Conservation (phyloP, 140 eudicot genomes). For the Anethum foeniculum region DNA sequence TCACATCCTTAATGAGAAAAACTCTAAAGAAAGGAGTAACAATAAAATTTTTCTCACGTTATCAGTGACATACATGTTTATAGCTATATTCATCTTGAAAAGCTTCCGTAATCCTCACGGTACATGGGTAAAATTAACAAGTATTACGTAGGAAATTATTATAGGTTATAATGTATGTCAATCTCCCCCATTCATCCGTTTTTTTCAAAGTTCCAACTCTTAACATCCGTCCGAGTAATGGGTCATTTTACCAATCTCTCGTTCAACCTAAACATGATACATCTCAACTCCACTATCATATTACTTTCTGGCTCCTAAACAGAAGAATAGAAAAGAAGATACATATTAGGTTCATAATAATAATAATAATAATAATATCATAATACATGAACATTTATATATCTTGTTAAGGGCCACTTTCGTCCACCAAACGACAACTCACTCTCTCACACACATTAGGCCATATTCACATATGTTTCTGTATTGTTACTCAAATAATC, state of each 20-base stretch:
- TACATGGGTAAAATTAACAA: neutral
- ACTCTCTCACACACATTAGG: constrained; percentile 10
- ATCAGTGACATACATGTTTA: neutral
- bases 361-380: constrained; percentile 11
- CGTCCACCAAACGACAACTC: constrained; percentile 25
- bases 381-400: constrained; percentile 14
- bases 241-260: neutral
- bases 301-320: constrained; percentile 12
- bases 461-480: constrained; percentile 10
- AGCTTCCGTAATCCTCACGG: neutral
- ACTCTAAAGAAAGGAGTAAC: neutral
- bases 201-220: too few species aligned
- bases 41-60: neutral
- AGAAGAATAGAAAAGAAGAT: constrained; percentile 27
- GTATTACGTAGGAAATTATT: neutral
- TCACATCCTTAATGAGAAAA: neutral
- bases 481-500: constrained; percentile 22
- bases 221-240: too few species aligned
- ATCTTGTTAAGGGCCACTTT: constrained; percentile 8
- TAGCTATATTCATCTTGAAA: neutral
- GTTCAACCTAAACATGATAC: neutral
- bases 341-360: constrained; percentile 15
- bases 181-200: too few species aligned
- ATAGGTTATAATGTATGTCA: too few species aligned
- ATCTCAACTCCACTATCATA: constrained; percentile 17